Evolutionary conservation across 1,284 basidiomycete species (phyloP).

Genomic region (Somion occarium): DNA sequence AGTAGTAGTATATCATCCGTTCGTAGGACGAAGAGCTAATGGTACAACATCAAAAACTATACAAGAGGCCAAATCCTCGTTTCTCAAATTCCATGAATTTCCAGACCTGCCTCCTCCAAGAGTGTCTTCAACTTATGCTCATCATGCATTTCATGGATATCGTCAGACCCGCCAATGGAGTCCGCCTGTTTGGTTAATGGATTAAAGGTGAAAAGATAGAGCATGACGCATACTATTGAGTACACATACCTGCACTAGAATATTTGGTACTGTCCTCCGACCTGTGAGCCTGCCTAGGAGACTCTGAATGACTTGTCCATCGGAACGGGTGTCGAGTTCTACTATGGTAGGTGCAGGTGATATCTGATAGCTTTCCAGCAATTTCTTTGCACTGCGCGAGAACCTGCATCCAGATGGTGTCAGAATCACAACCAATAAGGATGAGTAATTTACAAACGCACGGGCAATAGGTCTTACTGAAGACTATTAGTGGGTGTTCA

Average conservation of each 20-base stretch:
- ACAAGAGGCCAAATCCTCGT: not conserved
- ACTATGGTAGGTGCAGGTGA: constrained; percentile 65
- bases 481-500: constrained; percentile 66
- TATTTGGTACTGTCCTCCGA: constrained; percentile 71
- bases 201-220: not conserved
- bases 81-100: constrained; percentile 15
- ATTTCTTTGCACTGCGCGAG: constrained; percentile 63
- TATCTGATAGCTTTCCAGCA: constrained; percentile 63
- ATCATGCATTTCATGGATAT: constrained; percentile 48
- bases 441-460: constrained; percentile 25
- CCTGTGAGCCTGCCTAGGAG: constrained; percentile 63
- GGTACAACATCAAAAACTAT: not conserved
- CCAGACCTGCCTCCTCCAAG: constrained; percentile 40
- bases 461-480: constrained; percentile 84
- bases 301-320: constrained; percentile 58
- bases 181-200: constrained; percentile 34
- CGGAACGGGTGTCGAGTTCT: constrained; percentile 72
- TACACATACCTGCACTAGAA: constrained; percentile 41
- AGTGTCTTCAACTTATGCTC: constrained; percentile 38
- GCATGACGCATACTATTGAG: not conserved
- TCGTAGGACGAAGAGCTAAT: not conserved
- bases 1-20: no score
- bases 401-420: constrained; percentile 38
- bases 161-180: constrained; percentile 71
- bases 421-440: not conserved